Evolutionary conservation across 1,284 basidiomycete species (phyloP), one percentile per base, ranked within the genome.

Genomic region (Hortiboletus rubellus): DNA sequence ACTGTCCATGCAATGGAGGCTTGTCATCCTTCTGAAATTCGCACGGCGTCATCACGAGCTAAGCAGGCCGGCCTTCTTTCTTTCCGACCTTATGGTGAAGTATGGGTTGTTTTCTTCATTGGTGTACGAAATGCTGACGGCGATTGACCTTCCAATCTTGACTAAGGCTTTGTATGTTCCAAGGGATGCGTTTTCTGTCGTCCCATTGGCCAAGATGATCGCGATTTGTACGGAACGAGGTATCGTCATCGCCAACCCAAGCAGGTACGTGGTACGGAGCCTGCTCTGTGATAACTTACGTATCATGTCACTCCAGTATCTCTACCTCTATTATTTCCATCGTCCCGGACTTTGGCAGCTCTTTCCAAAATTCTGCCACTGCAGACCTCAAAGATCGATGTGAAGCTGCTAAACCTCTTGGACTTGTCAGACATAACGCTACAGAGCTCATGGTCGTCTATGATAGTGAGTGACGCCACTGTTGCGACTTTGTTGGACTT

Each of bases 391-490:
- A 88, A 72, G 65, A 70, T 12, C 81, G 80, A n/a, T 78, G 86
- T 52, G 81, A 85, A 33, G 68, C 68, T 24, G 76, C 82, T n/a
- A 86, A 79, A 63, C 81, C 87, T 2, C 76, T 92, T 7, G 91
- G 90, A 12, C 72, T 92, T 41, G 76, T 89, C 5, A 81, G 82
- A 44, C 78, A 81, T n/a, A 77, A 81, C 36, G 67, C 72, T 11
- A 71, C 74, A 14, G 87, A 92, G 66, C 73, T 89, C 24, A 73
- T 92, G 57, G 81, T 91, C 22, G 68, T 92, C 18, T 92, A 87
- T 60, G 87, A 92, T 60, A 79, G 89, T 88, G 57, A 63, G 85
- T 68, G 40, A 46, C 17, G 45, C 36, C 24, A 8, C 12, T 33
- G 10, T 17, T n/a, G n/a, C 9, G 15, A 27, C 33, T 30, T 46